Percentiles rank a stretch among this genome's conserved stretches.
These are phyloP conservation scores for Lipomyces sp. DNA, from an alignment of 805 yeast genomes.

Conservation along the genomic window DNA sequence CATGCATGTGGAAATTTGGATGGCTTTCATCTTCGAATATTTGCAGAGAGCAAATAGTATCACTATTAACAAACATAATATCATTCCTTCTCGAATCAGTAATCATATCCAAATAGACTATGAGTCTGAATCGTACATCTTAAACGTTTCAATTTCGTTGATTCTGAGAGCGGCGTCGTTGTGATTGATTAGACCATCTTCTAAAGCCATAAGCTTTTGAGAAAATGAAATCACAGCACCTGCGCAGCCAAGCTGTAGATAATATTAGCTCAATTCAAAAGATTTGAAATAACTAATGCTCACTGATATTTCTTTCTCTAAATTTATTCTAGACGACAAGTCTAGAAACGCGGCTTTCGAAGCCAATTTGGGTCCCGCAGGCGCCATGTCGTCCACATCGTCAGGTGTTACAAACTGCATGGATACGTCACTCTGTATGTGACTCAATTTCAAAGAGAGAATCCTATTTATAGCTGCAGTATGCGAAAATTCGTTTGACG, in stretches of 20 bases:
- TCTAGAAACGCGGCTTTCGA: conserved; percentile 11
- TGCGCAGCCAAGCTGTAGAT: conserved; percentile 31
- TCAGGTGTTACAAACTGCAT: conserved; percentile 11
- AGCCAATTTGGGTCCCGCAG: not conserved
- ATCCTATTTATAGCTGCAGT: conserved; percentile 20
- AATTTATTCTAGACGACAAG: conserved; percentile 21
- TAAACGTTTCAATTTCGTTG: conserved; percentile 29
- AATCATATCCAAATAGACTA: too few relatives aligned
- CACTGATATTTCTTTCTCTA: conserved; percentile 31
- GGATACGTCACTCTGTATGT: not conserved
- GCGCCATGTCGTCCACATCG: conserved; percentile 4
- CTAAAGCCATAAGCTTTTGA: conserved; percentile 18
- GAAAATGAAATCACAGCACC: conserved; percentile 29
- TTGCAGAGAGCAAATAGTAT: conserved; percentile 43
- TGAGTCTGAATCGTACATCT: conserved; percentile 3
- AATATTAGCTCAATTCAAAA: not conserved
- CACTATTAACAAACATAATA: conserved; percentile 43
- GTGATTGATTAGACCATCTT: conserved; percentile 12
- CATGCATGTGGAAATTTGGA: conserved; percentile 39
- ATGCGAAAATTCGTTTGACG: conserved; percentile 26
- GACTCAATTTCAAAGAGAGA: conserved; percentile 13
- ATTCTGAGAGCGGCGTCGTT: conserved; percentile 28
- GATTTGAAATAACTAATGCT: not conserved
- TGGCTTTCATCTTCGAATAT: conserved; percentile 38
- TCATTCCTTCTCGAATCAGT: conserved; percentile 20